Percentiles rank a stretch among this genome's conserved stretches.
phyloP scores from a whole-genome alignment of 2,329 filamentous ascomycete genomes.

The Ophiostoma novo-ulmi region DNA sequence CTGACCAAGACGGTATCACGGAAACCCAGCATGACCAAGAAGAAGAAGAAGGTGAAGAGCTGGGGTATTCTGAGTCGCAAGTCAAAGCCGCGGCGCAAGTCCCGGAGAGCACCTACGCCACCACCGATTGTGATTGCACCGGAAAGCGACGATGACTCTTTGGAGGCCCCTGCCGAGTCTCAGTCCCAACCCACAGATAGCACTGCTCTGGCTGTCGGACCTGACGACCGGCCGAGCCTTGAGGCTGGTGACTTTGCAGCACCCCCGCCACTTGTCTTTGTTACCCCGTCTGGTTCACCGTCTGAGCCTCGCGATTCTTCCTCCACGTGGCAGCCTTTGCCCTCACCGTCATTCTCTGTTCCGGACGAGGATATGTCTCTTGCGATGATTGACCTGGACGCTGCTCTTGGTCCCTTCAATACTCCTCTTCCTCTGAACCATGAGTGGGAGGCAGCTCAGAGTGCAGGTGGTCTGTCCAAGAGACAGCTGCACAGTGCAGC shows the following conservation, averaged over 20 bases:
- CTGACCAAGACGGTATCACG: slow-evolving; percentile 31
- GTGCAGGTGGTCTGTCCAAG: slow-evolving; percentile 52
- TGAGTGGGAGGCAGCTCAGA: slow-evolving; percentile 63
- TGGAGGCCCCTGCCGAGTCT: slow-evolving; percentile 24
- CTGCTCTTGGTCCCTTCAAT: slow-evolving; percentile 86
- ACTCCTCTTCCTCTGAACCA: slow-evolving; percentile 62
- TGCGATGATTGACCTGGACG: slow-evolving; percentile 89
- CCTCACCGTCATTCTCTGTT: slow-evolving; percentile 30
- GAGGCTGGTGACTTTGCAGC: slow-evolving; percentile 10
- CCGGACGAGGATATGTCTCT: slow-evolving; percentile 61
- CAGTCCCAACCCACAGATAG: neutral
- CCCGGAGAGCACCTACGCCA: slow-evolving; percentile 44
- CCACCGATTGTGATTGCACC: slow-evolving; percentile 36
- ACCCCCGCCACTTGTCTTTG: slow-evolving; percentile 37
- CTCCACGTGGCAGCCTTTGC: slow-evolving; percentile 38
- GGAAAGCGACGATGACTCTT: slow-evolving; percentile 32
- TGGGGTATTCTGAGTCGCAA: slow-evolving; percentile 63
- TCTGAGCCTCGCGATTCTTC: slow-evolving; percentile 24
- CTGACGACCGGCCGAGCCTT: slow-evolving; percentile 31
- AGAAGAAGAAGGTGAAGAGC: slow-evolving; percentile 74
- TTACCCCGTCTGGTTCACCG: slow-evolving; percentile 38
- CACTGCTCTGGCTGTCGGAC: slow-evolving; percentile 21
- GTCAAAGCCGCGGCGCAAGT: slow-evolving; percentile 47
- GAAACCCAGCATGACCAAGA: slow-evolving; percentile 36
- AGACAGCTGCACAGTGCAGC: slow-evolving; percentile 73